A percentile compares a stretch with the other conserved stretches of the same genome.
These are phyloP conservation scores for Suillus paluster DNA, from an alignment of 768 basidiomycete species.

Conservation along the genomic window DNA sequence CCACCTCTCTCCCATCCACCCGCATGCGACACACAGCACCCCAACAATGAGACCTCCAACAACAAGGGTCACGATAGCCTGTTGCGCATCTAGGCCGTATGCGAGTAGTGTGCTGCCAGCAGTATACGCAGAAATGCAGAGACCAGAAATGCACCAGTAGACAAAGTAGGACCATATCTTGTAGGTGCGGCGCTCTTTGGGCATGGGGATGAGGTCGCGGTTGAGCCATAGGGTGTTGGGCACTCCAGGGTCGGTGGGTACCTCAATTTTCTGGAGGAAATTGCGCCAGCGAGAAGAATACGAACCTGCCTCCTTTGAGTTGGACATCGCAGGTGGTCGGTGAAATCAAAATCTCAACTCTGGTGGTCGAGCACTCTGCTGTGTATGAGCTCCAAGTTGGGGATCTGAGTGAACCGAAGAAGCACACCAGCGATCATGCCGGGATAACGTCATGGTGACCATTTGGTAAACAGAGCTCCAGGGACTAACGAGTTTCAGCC, in stretches of 20 bases:
- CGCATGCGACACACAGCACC: slow-evolving; percentile 23
- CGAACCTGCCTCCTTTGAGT: not conserved
- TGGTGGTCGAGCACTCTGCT: no score
- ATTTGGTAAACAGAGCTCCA: not conserved
- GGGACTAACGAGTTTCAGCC: not conserved
- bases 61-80: slow-evolving; percentile 20
- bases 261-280: not conserved
- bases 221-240: slow-evolving; percentile 17
- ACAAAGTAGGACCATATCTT: slow-evolving; percentile 29
- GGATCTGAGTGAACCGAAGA: not conserved
- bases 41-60: slow-evolving; percentile 18
- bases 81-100: slow-evolving; percentile 20
- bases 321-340: not conserved
- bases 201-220: slow-evolving; percentile 30
- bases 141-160: slow-evolving; percentile 29
- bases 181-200: slow-evolving; percentile 32
- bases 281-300: not conserved
- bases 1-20: slow-evolving; percentile 27
- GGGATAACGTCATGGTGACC: not conserved
- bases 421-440: not conserved
- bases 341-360: not conserved
- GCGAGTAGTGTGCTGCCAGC: slow-evolving; percentile 22
- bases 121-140: slow-evolving; percentile 22
- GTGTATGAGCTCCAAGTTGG: not conserved
- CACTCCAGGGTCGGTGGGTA: not conserved